These are phyloP conservation scores for Backusella australiensis DNA, from an alignment of 192 early-diverging fungal species.

Conservation along the genomic window DNA sequence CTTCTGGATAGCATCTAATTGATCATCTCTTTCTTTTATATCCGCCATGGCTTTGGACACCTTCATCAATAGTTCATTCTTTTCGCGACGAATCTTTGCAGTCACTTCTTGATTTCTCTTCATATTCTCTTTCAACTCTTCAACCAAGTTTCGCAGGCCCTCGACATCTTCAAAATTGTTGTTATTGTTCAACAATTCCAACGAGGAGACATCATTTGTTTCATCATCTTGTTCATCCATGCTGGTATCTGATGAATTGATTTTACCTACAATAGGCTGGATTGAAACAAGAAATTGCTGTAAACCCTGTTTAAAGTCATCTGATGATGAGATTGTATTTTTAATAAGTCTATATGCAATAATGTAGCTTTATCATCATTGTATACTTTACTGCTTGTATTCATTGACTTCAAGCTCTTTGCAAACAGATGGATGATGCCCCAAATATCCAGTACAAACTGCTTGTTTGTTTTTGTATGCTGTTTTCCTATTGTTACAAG, in stretches of 20 bases:
- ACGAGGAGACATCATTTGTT: not conserved
- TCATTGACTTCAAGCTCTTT: slow-evolving; percentile 16
- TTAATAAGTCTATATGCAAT: not conserved
- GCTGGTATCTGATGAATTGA: not conserved
- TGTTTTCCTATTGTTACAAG: slow-evolving; percentile 12
- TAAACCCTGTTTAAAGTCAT: slow-evolving; percentile 20
- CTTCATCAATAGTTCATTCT: slow-evolving; percentile 36
- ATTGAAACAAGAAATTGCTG: slow-evolving; percentile 21
- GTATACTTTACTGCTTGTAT: slow-evolving; percentile 18
- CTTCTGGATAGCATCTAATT: not conserved
- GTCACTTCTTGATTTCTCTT: slow-evolving; percentile 20
- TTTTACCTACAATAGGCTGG: slow-evolving; percentile 37
- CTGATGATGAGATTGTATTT: not conserved
- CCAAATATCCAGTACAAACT: slow-evolving; percentile 48
- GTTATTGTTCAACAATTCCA: not conserved
- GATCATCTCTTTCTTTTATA: slow-evolving; percentile 20
- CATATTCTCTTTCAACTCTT: slow-evolving; percentile 22
- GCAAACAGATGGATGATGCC: slow-evolving; percentile 48
- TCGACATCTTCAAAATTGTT: slow-evolving; percentile 29
- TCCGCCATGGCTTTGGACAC: slow-evolving; percentile 26
- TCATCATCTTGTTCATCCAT: not conserved
- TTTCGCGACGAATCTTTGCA: slow-evolving; percentile 33
- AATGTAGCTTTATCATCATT: not conserved
- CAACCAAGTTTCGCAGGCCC: slow-evolving; percentile 27
- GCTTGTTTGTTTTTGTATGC: slow-evolving; percentile 9